Conservation (phyloP, 1,139 yeast species). For the Scheffersomyces segobiensis region DNA sequence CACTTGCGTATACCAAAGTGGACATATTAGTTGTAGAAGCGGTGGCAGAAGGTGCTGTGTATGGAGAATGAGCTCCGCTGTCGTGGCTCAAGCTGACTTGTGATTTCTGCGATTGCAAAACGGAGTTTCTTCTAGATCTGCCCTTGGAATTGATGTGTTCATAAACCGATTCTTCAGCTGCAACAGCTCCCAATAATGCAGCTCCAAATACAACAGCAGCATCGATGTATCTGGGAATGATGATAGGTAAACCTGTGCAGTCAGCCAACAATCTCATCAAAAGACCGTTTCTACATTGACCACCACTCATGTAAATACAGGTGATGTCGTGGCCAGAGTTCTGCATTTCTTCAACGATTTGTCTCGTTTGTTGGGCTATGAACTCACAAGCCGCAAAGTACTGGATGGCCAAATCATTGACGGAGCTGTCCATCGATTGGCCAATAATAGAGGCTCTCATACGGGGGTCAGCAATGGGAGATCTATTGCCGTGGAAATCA, state of each 20-base stretch:
- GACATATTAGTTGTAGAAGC: constrained; percentile 58
- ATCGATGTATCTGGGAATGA: constrained; percentile 91
- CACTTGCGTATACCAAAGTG: constrained; percentile 50
- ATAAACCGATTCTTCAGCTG: constrained; percentile 62
- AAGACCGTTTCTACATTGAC: constrained; percentile 90
- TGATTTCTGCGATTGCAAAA: constrained; percentile 33
- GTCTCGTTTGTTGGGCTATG: constrained; percentile 96
- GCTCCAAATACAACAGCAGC: constrained; percentile 97
- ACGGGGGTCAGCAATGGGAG: constrained; percentile 91
- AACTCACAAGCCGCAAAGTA: constrained; percentile 95
- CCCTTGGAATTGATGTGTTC: constrained; percentile 35
- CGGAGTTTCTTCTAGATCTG: constrained; percentile 40
- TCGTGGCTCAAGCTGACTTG: constrained; percentile 27
- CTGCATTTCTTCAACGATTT: constrained; percentile 84
- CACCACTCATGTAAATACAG: constrained; percentile 89
- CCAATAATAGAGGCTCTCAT: constrained; percentile 96
- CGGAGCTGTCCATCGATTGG: constrained; percentile 83
- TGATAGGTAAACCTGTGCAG: constrained; percentile 88
- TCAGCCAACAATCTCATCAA: constrained; percentile 89
- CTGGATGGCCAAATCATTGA: constrained; percentile 80
- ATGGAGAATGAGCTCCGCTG: constrained; percentile 56
- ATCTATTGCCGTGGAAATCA: constrained; percentile 93
- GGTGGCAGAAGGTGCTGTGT: constrained; percentile 74
- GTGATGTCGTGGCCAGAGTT: constrained; percentile 73
- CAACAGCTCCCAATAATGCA: constrained; percentile 92